phyloP scores from a whole-genome alignment of 352 stramenopile species.

The Elongisporangium undulatum region DNA sequence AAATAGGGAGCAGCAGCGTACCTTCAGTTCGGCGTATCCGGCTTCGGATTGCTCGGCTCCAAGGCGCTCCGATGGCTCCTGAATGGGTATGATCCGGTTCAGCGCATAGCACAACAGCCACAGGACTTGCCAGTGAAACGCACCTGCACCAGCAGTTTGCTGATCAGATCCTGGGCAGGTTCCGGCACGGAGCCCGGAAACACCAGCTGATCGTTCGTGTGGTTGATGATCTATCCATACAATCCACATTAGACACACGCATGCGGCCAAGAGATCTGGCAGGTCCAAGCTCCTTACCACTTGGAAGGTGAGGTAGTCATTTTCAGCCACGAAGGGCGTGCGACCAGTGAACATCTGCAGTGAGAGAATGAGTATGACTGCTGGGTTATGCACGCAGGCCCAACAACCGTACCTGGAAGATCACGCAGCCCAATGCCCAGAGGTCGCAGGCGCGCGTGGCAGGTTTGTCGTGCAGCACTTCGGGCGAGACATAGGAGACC shows the following conservation, averaged over 20 bases:
- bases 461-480: slow-evolving; percentile 85
- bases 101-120: background rate
- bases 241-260: background rate
- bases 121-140: background rate
- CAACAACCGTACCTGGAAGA: slow-evolving; percentile 59
- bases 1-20: slow-evolving; percentile 9
- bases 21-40: slow-evolving; percentile 65
- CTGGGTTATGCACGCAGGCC: background rate
- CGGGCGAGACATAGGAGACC: slow-evolving; percentile 89
- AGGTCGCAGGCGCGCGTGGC: slow-evolving; percentile 80
- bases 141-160: slow-evolving; percentile 70
- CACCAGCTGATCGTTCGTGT: slow-evolving; percentile 71
- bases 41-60: slow-evolving; percentile 65
- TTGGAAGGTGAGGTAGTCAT: slow-evolving; percentile 91
- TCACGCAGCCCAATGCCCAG: slow-evolving; percentile 89
- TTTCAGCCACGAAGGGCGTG: slow-evolving; percentile 87
- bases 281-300: slow-evolving; percentile 27
- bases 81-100: background rate
- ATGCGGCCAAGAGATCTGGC: background rate
- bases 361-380: background rate
- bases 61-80: slow-evolving; percentile 59
- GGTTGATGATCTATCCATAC: slow-evolving; percentile 63
- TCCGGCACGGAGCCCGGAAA: slow-evolving; percentile 69
- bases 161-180: slow-evolving; percentile 64
- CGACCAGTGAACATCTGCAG: slow-evolving; percentile 73